Evolutionary conservation across 495 filamentous ascomycete species (phyloP), one percentile per base, ranked within the genome.

Genomic region (Corynascus novoguineensis): DNA sequence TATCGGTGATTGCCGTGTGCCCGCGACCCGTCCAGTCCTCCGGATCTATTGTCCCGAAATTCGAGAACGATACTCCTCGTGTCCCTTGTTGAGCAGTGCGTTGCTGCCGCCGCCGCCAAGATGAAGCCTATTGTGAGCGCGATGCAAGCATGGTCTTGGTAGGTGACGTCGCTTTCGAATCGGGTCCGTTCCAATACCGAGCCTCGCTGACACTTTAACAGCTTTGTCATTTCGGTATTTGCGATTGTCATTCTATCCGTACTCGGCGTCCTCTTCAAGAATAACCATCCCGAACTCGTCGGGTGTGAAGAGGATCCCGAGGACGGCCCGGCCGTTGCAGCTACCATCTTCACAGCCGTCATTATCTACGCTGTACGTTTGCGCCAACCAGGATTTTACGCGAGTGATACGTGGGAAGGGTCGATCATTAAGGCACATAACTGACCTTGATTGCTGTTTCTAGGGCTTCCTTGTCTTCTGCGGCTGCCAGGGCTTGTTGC

Each of bases 101-200:
- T 25, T 37, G 10, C 31, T 37, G 17, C 52, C n/a, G 35, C 17
- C 34, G 25, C 71, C n/a, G n/a, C 47, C 80, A 86, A 62, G 62
- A 95, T 95, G 89, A 95, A 96, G 84, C 91, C 91, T 53, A 75
- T 96, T 66, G 87, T 96, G 47, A 86, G 88, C 61, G 83, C 88
- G 55, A 76, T 93, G 78, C 91, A 95, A 76, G 91, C 91, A 68
- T 96, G 90, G 90, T 89, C 85, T 74, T 95, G 91, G 90, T 95
- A 77, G 57, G 70, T 50, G 42, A 46, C 35, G 37, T 49, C 31
- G 19, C 17, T 21, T 21, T 17, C 46, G 28, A 2, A 12, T 14
- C 14, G 50, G 25, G 31, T 38, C 15, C 24, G 5, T 48, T 15
- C 29, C 1, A 12, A 21, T 1, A 9, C 3, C 21, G 28, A 1